Percentiles rank a stretch among this genome's conserved stretches.
Evolutionary conservation across 108 stramenopile species (phyloP).

Genomic region (Skeletonema marinoi): DNA sequence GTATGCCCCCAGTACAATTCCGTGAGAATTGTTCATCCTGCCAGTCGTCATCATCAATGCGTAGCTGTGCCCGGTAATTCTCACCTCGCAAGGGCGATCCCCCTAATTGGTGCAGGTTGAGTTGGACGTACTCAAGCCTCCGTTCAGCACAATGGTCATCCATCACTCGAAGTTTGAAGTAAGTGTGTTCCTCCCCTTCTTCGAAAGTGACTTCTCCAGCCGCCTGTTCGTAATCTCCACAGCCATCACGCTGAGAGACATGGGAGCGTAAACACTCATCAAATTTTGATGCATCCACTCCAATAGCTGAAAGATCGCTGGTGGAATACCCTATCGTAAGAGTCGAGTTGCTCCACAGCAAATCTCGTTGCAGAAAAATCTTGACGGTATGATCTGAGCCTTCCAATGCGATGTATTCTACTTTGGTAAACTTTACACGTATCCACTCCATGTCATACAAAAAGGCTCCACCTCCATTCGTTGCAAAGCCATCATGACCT

Average conservation of each 20-base stretch:
- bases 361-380: constrained; percentile 60
- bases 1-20: constrained; percentile 16
- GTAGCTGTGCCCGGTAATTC: constrained; percentile 58
- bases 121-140: constrained; percentile 72
- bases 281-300: constrained; percentile 64
- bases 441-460: constrained; percentile 58
- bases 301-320: constrained; percentile 74
- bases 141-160: constrained; percentile 77
- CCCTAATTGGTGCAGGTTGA: constrained; percentile 74
- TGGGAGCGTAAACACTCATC: constrained; percentile 39
- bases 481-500: constrained; percentile 33
- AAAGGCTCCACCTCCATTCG: constrained; percentile 43
- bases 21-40: constrained; percentile 2
- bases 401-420: constrained; percentile 62
- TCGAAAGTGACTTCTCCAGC: constrained; percentile 63
- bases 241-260: constrained; percentile 38
- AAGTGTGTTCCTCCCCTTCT: constrained; percentile 36
- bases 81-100: constrained; percentile 63
- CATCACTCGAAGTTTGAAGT: constrained; percentile 67
- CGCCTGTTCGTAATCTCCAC: constrained; percentile 83
- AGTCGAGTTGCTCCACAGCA: constrained; percentile 16
- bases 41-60: constrained; percentile 74
- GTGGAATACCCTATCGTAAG: constrained; percentile 73
- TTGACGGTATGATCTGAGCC: constrained; percentile 48
- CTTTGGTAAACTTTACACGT: constrained; percentile 44